phyloP scores from a whole-genome alignment of 2,329 filamentous ascomycete genomes.

The Curvularia sp. region DNA sequence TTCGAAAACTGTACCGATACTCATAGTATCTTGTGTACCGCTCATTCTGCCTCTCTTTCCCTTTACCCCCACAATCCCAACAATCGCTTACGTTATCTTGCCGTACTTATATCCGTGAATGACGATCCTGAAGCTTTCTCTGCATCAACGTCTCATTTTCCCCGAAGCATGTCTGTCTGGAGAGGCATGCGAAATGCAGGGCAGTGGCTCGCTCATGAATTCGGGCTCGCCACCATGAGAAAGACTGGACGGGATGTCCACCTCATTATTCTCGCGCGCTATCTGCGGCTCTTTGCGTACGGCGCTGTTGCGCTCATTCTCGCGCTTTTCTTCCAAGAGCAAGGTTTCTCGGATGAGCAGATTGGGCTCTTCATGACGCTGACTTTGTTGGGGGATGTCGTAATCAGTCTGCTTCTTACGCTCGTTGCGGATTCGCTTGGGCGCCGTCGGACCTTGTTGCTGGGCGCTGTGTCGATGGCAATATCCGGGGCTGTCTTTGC shows the following conservation, averaged over 20 bases:
- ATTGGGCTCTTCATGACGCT: slow-evolving; percentile 54
- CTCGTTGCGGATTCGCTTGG: slow-evolving; percentile 49
- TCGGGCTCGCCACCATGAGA: slow-evolving; percentile 41
- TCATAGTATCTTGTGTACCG: background rate
- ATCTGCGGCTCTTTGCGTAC: slow-evolving; percentile 49
- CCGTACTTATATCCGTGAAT: slow-evolving; percentile 10
- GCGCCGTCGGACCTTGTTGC: slow-evolving; percentile 42
- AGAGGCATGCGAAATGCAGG: slow-evolving; percentile 14
- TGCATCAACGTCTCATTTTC: background rate
- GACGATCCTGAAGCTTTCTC: slow-evolving; percentile 1
- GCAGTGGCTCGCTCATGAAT: slow-evolving; percentile 38
- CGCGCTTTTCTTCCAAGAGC: slow-evolving; percentile 46
- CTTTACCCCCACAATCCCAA: background rate
- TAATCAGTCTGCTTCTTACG: slow-evolving; percentile 48
- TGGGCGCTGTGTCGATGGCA: slow-evolving; percentile 48
- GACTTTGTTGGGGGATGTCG: slow-evolving; percentile 50
- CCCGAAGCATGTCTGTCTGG: slow-evolving; percentile 23
- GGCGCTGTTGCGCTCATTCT: slow-evolving; percentile 49
- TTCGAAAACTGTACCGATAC: background rate
- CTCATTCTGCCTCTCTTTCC: background rate
- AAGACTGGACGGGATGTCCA: slow-evolving; percentile 41
- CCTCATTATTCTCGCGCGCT: slow-evolving; percentile 48
- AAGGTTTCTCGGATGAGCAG: slow-evolving; percentile 46
- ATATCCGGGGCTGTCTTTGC: slow-evolving; percentile 49
- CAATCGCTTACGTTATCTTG: background rate